phyloP scores from a whole-genome alignment of 768 basidiomycete species.

The Neoboletus brunneissimus region DNA sequence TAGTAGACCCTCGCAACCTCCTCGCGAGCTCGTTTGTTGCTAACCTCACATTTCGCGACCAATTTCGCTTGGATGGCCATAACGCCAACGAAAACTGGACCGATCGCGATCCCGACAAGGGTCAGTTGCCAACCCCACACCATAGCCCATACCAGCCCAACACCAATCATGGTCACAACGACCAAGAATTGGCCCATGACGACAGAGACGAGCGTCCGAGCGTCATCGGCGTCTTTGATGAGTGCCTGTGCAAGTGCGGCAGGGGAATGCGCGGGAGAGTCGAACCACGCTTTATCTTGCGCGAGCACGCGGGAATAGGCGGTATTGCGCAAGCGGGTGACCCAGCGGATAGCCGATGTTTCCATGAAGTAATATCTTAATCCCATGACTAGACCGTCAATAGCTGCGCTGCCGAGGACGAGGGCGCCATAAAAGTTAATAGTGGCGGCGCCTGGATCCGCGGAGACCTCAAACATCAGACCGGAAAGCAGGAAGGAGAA shows the following conservation, averaged over 20 bases:
- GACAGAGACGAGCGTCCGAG: constrained; percentile 68
- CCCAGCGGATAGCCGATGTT: constrained; percentile 70
- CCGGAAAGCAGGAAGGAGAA: constrained; percentile 89
- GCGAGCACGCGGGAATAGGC: constrained; percentile 59
- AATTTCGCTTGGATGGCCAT: constrained; percentile 76
- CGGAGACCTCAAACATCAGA: constrained; percentile 73
- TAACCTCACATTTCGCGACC: constrained; percentile 65
- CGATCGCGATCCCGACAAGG: constrained; percentile 83
- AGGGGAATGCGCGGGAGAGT: constrained; percentile 58
- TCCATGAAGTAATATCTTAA: constrained; percentile 83
- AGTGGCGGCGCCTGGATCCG: constrained; percentile 58
- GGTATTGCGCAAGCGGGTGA: constrained; percentile 54
- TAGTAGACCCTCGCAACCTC: constrained; percentile 82
- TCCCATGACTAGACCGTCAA: constrained; percentile 74
- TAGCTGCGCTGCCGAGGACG: constrained; percentile 67
- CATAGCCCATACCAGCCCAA: constrained; percentile 90
- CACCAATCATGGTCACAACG: constrained; percentile 72
- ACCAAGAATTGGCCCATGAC: constrained; percentile 72
- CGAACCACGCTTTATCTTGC: constrained; percentile 90
- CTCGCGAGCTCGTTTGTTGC: constrained; percentile 86
- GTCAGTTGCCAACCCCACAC: constrained; percentile 89
- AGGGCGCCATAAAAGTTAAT: constrained; percentile 75
- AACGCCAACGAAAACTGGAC: constrained; percentile 72
- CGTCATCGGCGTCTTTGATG: constrained; percentile 90
- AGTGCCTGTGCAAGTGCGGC: constrained; percentile 66